Percentiles rank a stretch among this genome's conserved stretches.
Conservation (phyloP, 2,329 filamentous ascomycete genomes). For the Botrytis porri region DNA sequence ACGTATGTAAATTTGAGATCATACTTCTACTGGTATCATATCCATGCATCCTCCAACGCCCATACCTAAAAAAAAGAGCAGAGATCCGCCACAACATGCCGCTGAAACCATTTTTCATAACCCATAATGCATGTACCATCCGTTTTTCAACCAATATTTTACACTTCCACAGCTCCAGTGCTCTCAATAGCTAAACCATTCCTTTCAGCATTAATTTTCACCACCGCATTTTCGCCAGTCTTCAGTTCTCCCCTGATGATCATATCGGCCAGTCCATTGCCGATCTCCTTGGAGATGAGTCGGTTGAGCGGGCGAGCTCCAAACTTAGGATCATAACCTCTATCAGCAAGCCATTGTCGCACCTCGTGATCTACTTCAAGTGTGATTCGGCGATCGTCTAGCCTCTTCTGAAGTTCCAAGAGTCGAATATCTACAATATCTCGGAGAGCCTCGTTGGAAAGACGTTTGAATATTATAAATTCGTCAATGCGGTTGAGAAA, state of each 20-base stretch:
- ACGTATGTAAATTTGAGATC: background rate
- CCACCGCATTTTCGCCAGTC: conserved; percentile 68
- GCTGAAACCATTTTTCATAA: conserved; percentile 3
- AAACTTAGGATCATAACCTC: conserved; percentile 87
- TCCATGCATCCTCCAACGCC: background rate
- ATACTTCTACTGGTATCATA: background rate
- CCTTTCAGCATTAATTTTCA: conserved; percentile 63
- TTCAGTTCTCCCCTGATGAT: conserved; percentile 85
- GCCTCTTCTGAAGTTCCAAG: conserved; percentile 74
- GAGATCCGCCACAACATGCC: conserved; percentile 13
- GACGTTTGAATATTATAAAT: conserved; percentile 91
- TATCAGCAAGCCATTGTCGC: conserved; percentile 81
- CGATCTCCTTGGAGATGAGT: conserved; percentile 84
- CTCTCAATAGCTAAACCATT: conserved; percentile 52
- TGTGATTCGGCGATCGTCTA: conserved; percentile 81
- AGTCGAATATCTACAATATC: conserved; percentile 94
- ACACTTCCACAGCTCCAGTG: conserved; percentile 15
- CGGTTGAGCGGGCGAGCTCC: conserved; percentile 89
- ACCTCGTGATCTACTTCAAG: conserved; percentile 69
- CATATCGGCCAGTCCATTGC: conserved; percentile 83
- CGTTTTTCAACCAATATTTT: background rate
- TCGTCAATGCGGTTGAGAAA: conserved; percentile 97
- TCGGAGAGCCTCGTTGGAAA: conserved; percentile 72
- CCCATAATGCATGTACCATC: background rate
- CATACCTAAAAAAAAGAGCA: background rate